phyloP scores from a whole-genome alignment of 73 alveolate species.

The Stentor coeruleus region DNA sequence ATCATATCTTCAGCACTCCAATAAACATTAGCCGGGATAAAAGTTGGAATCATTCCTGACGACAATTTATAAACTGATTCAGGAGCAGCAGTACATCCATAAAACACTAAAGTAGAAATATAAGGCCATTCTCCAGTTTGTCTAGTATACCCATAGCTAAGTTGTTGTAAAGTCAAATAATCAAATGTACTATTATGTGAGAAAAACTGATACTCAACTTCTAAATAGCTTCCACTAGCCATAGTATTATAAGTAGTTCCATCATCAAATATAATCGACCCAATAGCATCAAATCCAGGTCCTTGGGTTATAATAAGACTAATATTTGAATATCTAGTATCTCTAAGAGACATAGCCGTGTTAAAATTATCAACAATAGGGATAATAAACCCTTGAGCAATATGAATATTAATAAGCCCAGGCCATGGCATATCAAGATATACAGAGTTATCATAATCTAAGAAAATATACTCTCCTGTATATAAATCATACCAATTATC shows the following conservation, averaged over 20 bases:
- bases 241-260: slow-evolving; percentile 8
- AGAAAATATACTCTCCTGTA: slow-evolving; percentile 20
- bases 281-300: slow-evolving; percentile 45
- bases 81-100: slow-evolving; percentile 6
- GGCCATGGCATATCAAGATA: slow-evolving; percentile 31
- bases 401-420: slow-evolving; percentile 56
- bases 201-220: background rate
- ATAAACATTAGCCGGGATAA: too few relatives aligned
- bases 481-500: slow-evolving; percentile 59
- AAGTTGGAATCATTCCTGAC: too few relatives aligned
- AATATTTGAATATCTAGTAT: slow-evolving; percentile 35
- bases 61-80: too few relatives aligned
- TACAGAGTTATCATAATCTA: background rate
- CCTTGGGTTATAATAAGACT: slow-evolving; percentile 43
- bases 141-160: background rate
- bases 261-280: slow-evolving; percentile 50
- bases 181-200: background rate
- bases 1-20: too few relatives aligned
- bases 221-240: background rate
- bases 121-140: background rate
- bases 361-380: slow-evolving; percentile 37
- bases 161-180: background rate
- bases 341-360: slow-evolving; percentile 38
- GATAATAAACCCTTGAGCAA: slow-evolving; percentile 71
- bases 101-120: background rate